Percentiles rank a stretch among this genome's conserved stretches.
phyloP scores from a whole-genome alignment of 1,284 basidiomycete genomes.

The Butyriboletus appendiculatus region DNA sequence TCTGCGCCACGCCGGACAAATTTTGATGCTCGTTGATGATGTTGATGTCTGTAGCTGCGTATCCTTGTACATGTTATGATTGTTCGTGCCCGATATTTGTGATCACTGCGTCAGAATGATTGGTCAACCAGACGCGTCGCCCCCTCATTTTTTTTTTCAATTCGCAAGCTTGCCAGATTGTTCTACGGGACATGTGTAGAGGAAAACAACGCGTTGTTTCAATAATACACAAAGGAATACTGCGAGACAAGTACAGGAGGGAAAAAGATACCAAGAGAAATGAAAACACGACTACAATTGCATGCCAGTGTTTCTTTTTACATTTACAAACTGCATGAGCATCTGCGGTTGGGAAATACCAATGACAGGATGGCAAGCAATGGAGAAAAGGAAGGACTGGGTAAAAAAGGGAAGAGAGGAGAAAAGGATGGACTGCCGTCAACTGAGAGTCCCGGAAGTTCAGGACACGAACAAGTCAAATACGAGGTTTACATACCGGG shows the following conservation, averaged over 20 bases:
- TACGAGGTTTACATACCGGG: constrained; percentile 1
- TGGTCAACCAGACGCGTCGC: too few relatives aligned
- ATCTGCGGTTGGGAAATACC: not conserved
- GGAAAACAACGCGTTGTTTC: not conserved
- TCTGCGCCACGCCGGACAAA: constrained; percentile 5
- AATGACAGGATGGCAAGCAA: not conserved
- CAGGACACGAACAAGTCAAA: not conserved
- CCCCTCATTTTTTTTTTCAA: too few relatives aligned
- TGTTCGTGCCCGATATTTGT: not conserved
- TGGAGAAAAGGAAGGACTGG: constrained; percentile 5
- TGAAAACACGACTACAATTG: not conserved
- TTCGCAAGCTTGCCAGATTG: too few relatives aligned
- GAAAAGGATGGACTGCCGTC: not conserved
- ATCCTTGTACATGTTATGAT: not conserved
- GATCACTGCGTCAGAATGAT: not conserved
- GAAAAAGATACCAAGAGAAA: not conserved
- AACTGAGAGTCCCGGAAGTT: not conserved
- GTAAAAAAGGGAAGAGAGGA: not conserved
- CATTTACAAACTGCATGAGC: constrained; percentile 14
- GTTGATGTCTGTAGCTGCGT: constrained; percentile 11
- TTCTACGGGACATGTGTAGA: too few relatives aligned
- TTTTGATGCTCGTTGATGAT: constrained; percentile 8
- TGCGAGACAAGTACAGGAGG: not conserved
- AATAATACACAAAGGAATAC: constrained; percentile 13
- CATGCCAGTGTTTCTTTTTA: constrained; percentile 17